Evolutionary conservation across 768 basidiomycete species (phyloP).

Genomic region (Hortiboletus campestris): DNA sequence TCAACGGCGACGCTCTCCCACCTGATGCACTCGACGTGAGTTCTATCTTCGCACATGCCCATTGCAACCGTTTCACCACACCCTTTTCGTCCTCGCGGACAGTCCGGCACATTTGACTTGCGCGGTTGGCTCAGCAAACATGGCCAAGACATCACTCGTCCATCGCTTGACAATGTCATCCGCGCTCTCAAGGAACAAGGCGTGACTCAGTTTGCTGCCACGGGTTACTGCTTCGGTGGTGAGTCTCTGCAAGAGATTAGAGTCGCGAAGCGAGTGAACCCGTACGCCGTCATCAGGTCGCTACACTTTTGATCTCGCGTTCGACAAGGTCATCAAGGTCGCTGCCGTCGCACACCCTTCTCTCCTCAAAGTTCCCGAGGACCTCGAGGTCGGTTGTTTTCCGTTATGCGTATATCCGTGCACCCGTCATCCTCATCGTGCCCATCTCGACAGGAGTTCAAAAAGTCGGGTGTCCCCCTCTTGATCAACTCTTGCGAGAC

Average conservation of each 20-base stretch:
- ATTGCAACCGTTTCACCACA: background rate
- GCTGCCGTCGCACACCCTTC: conserved; percentile 49
- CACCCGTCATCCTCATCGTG: background rate
- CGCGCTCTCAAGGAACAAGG: conserved; percentile 56
- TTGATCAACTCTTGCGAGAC: conserved; percentile 65
- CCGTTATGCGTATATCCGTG: background rate
- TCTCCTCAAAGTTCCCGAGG: conserved; percentile 35
- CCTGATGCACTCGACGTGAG: conserved; percentile 16
- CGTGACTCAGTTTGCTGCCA: conserved; percentile 54
- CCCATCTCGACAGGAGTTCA: conserved; percentile 43
- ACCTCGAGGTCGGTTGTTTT: conserved; percentile 51
- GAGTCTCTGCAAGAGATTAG: conserved; percentile 9
- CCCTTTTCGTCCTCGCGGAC: background rate
- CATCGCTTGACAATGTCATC: conserved; percentile 55
- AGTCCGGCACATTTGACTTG: conserved; percentile 24
- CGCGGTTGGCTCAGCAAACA: conserved; percentile 43
- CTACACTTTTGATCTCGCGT: conserved; percentile 45
- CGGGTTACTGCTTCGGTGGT: conserved; percentile 74
- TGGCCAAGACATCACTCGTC: conserved; percentile 39
- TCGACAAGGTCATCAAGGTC: conserved; percentile 39
- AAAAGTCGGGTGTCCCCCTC: conserved; percentile 49
- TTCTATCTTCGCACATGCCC: background rate
- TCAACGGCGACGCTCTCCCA: conserved; percentile 29
- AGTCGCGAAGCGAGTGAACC: background rate
- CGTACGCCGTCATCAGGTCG: conserved; percentile 26